phyloP scores from a whole-genome alignment of 257 asterid genomes.

The Nicotiana obtusifolia region DNA sequence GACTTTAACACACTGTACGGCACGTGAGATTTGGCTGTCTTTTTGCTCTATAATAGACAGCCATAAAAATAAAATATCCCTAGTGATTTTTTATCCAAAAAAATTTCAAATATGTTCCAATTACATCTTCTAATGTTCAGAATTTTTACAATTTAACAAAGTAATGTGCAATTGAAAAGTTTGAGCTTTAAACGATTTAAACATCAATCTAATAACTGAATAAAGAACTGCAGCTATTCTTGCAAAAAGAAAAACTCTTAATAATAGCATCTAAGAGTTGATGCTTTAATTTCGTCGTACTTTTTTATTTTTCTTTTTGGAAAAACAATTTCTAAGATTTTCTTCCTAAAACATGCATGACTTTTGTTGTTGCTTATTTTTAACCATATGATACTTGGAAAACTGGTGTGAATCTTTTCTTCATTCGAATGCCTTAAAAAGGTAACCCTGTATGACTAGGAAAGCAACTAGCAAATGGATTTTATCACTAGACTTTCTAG shows the following conservation, averaged over 20 bases:
- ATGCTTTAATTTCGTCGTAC: not conserved
- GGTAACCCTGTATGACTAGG: not conserved
- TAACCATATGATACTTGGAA: not conserved
- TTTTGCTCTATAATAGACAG: not conserved
- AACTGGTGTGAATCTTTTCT: not conserved
- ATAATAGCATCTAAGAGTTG: not conserved
- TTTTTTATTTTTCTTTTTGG: not conserved
- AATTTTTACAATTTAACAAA: not conserved
- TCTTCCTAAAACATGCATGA: not conserved
- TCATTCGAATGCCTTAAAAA: not conserved
- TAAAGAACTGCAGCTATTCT: too few species aligned
- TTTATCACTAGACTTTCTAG: not conserved
- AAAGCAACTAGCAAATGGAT: not conserved
- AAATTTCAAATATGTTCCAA: not conserved
- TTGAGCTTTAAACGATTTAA: not conserved
- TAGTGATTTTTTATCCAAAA: not conserved
- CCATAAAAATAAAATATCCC: not conserved
- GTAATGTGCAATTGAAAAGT: not conserved
- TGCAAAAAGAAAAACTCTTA: too few species aligned
- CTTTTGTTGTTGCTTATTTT: not conserved
- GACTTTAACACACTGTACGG: not conserved
- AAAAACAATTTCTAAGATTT: not conserved
- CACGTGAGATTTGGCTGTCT: slow-evolving; percentile 14
- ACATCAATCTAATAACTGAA: not conserved
- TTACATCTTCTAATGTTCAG: not conserved